These are phyloP conservation scores for Nectriaceae sp. DNA, from an alignment of 2,329 filamentous ascomycete species.

Conservation along the genomic window DNA sequence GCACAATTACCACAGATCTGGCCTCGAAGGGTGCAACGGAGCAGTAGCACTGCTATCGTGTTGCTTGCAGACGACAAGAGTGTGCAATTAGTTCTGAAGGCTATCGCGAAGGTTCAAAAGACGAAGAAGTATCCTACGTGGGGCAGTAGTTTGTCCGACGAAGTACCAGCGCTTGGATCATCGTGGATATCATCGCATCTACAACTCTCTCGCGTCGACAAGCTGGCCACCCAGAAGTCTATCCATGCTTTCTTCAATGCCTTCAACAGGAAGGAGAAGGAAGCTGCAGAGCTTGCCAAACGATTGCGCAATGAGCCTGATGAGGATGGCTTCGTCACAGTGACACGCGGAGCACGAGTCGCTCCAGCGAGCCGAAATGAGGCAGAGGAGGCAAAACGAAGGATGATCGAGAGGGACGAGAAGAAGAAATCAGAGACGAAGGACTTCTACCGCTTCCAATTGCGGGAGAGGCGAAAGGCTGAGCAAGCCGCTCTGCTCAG, in stretches of 20 bases:
- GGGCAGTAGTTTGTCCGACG: constrained; percentile 62
- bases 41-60: constrained; percentile 78
- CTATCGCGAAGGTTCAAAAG: constrained; percentile 63
- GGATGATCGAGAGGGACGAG: constrained; percentile 63
- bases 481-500: constrained; percentile 67
- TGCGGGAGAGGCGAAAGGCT: constrained; percentile 75
- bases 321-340: constrained; percentile 93
- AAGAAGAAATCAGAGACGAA: constrained; percentile 64
- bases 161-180: constrained; percentile 59
- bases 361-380: constrained; percentile 76
- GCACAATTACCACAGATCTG: constrained; percentile 70
- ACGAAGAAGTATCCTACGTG: constrained; percentile 66
- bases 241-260: constrained; percentile 85
- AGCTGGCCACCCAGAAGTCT: constrained; percentile 64
- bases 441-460: constrained; percentile 85
- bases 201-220: constrained; percentile 69
- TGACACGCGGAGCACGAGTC: constrained; percentile 73
- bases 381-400: constrained; percentile 59
- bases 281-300: constrained; percentile 62
- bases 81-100: constrained; percentile 75
- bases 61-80: constrained; percentile 82
- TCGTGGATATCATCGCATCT: constrained; percentile 67
- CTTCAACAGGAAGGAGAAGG: constrained; percentile 73
- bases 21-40: constrained; percentile 68
- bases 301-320: constrained; percentile 78